These are phyloP conservation scores for Taiwanofungus camphoratus DNA, from an alignment of 1,284 basidiomycete species.

Conservation along the genomic window DNA sequence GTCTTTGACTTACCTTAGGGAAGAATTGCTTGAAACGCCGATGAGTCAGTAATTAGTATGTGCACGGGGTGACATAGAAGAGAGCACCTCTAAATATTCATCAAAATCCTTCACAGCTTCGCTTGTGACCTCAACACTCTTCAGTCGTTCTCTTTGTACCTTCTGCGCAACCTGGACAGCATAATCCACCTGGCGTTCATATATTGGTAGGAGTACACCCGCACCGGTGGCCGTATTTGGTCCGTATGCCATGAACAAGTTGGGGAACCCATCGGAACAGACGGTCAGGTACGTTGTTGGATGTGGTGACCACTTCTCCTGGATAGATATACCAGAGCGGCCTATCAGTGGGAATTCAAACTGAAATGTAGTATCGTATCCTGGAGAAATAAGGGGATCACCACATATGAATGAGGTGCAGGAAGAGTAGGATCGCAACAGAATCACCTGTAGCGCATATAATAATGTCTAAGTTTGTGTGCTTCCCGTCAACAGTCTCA, in stretches of 20 bases:
- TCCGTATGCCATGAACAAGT: slow-evolving; percentile 50
- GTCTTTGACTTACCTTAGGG: slow-evolving; percentile 31
- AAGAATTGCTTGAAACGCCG: slow-evolving; percentile 34
- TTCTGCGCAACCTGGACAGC: slow-evolving; percentile 47
- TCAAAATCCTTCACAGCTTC: slow-evolving; percentile 58
- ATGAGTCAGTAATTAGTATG: not conserved
- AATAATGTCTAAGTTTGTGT: slow-evolving; percentile 51
- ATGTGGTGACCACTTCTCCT: slow-evolving; percentile 45
- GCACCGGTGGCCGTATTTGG: slow-evolving; percentile 51
- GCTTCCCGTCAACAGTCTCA: slow-evolving; percentile 46
- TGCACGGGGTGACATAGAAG: not conserved
- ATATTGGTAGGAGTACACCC: slow-evolving; percentile 44
- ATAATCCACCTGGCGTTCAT: slow-evolving; percentile 54
- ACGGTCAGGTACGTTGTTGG: slow-evolving; percentile 51
- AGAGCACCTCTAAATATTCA: slow-evolving; percentile 39
- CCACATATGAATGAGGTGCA: too few species aligned
- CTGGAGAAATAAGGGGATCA: too few species aligned
- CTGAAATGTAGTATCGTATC: slow-evolving; percentile 49
- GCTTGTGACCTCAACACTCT: slow-evolving; percentile 52
- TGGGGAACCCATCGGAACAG: slow-evolving; percentile 55
- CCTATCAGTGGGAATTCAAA: slow-evolving; percentile 50
- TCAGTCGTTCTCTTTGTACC: slow-evolving; percentile 52
- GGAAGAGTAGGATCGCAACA: too few species aligned
- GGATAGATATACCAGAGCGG: slow-evolving; percentile 40
- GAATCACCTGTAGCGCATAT: slow-evolving; percentile 26